These are phyloP conservation scores for Hawksworthiomyces lignivorus DNA, from an alignment of 2,329 filamentous ascomycete species.

Conservation along the genomic window DNA sequence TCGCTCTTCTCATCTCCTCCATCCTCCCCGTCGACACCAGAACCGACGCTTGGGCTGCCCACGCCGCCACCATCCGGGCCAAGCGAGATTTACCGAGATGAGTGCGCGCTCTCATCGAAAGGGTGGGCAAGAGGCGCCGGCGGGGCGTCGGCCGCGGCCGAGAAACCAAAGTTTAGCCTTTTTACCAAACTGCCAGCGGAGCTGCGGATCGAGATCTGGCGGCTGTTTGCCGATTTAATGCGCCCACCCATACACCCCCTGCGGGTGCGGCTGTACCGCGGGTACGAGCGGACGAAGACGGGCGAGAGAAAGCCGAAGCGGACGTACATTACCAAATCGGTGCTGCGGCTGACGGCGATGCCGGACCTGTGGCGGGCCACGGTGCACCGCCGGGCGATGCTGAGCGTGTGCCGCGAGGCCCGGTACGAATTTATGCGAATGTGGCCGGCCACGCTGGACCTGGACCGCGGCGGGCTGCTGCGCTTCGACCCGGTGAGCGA, in stretches of 20 bases:
- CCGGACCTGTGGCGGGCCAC: slow-evolving; percentile 12
- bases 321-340: not conserved
- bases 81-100: too few species aligned
- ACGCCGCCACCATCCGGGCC: not conserved
- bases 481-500: slow-evolving; percentile 10
- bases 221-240: not conserved
- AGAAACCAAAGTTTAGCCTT: too few species aligned
- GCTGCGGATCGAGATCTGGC: slow-evolving; percentile 15
- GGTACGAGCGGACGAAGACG: not conserved
- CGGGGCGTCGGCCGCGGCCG: too few species aligned
- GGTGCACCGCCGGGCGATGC: slow-evolving; percentile 6
- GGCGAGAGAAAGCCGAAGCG: not conserved
- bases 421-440: slow-evolving; percentile 9
- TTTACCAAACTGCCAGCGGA: slow-evolving; percentile 10
- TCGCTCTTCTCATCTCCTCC: too few species aligned
- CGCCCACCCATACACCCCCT: slow-evolving; percentile 11
- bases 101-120: too few species aligned
- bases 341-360: slow-evolving; percentile 12
- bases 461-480: slow-evolving; percentile 6
- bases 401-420: slow-evolving; percentile 11
- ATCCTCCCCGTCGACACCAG: too few species aligned
- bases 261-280: slow-evolving; percentile 15
- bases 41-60: too few species aligned
- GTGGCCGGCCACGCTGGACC: slow-evolving; percentile 1
- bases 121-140: too few species aligned